Evolutionary conservation across 1,284 basidiomycete species (phyloP).

Genomic region (Fomitopsis pinicola): DNA sequence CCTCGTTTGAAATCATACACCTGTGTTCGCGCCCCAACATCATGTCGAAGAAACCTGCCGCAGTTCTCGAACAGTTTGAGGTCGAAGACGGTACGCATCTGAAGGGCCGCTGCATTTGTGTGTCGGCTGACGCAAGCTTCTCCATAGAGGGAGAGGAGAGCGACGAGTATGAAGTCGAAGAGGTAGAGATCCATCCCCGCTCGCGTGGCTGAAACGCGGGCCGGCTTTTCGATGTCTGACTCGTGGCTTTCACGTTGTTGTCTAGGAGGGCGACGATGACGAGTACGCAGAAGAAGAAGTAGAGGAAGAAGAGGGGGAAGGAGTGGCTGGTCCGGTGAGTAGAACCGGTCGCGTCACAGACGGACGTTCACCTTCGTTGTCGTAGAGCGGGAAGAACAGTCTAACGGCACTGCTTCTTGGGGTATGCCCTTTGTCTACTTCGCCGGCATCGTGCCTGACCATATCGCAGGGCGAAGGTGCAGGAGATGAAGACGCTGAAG

Average conservation of each 20-base stretch:
- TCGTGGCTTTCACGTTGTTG: not conserved
- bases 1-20: not conserved
- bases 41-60: conserved; percentile 16
- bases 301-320: conserved; percentile 21
- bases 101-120: not conserved
- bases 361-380: not conserved
- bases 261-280: conserved; percentile 11
- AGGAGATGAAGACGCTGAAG: conserved; percentile 3
- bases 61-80: conserved; percentile 16
- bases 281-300: conserved; percentile 22
- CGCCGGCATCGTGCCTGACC: not conserved
- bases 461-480: not conserved
- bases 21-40: not conserved
- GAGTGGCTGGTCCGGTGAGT: conserved; percentile 11
- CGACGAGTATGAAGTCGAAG: conserved; percentile 27
- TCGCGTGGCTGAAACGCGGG: not conserved
- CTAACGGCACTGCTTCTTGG: conserved; percentile 25
- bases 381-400: conserved; percentile 14
- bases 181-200: not conserved
- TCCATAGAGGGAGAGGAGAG: conserved; percentile 22
- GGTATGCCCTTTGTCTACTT: conserved; percentile 4
- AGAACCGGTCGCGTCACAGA: too few relatives aligned
- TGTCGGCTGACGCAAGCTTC: not conserved
- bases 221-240: not conserved
- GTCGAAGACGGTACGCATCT: conserved; percentile 5